Evolutionary conservation across 208 protist genomes (phyloP).

Genomic region (Leishmania turanica): DNA sequence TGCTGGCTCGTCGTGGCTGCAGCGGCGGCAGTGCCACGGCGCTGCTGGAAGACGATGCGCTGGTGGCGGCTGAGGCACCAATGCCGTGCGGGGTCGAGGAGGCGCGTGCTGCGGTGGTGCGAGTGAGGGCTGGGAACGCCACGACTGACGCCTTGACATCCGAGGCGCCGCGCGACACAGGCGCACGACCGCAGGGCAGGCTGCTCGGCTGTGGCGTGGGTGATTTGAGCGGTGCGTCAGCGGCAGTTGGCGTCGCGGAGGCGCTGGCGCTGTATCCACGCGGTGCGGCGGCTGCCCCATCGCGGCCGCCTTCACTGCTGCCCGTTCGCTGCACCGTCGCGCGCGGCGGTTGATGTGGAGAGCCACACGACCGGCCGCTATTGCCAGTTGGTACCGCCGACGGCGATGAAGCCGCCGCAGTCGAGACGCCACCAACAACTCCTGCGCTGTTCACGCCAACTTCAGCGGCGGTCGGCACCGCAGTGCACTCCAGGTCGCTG

Average conservation of each 20-base stretch:
- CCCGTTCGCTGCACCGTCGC: constrained; percentile 24
- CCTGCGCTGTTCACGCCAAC: constrained; percentile 10
- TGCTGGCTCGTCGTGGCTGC: background rate
- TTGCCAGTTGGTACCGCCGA: constrained; percentile 3
- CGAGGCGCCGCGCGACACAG: background rate
- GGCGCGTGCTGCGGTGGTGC: background rate
- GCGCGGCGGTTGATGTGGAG: constrained; percentile 17
- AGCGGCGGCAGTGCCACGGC: background rate
- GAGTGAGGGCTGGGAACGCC: constrained; percentile 16
- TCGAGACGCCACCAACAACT: constrained; percentile 11
- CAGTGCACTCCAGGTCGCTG: constrained; percentile 28
- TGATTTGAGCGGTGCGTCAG: background rate
- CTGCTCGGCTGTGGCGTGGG: background rate
- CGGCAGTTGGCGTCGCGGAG: background rate
- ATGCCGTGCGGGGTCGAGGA: background rate
- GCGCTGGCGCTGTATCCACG: constrained; percentile 17
- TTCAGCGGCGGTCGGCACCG: constrained; percentile 15
- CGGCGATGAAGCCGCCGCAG: background rate
- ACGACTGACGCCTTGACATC: background rate
- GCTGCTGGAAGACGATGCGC: constrained; percentile 3
- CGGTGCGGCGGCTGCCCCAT: constrained; percentile 7
- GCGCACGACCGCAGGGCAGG: background rate
- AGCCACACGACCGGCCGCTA: constrained; percentile 9
- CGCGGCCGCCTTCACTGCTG: background rate
- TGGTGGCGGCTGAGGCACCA: background rate